Percentiles rank a stretch among this genome's conserved stretches.
Conservation (phyloP, 1,284 basidiomycete species). For the Rhizoctonia solani region DNA sequence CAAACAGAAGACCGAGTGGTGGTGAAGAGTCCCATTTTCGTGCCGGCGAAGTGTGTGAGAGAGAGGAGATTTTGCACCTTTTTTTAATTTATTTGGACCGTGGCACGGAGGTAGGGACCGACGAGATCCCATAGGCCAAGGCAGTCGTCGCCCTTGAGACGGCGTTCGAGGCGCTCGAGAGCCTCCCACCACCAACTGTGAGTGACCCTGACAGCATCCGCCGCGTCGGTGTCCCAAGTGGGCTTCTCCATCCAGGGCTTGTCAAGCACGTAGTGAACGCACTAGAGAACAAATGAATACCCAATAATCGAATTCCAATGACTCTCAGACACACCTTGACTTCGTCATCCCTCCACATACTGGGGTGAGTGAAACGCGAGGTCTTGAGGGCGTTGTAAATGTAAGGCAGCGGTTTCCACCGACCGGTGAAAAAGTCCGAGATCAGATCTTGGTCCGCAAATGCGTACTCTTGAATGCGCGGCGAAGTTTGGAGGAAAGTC, state of each 20-base stretch:
- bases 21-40: too few species aligned
- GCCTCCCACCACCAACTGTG: slow-evolving; percentile 34
- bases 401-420: slow-evolving; percentile 75
- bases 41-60: not conserved
- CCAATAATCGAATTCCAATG: too few species aligned
- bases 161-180: slow-evolving; percentile 15
- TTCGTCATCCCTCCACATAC: slow-evolving; percentile 77
- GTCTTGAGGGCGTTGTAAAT: slow-evolving; percentile 88
- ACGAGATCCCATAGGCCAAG: slow-evolving; percentile 13
- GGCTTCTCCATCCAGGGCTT: slow-evolving; percentile 41
- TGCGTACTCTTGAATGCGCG: slow-evolving; percentile 67
- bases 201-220: slow-evolving; percentile 24
- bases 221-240: slow-evolving; percentile 18
- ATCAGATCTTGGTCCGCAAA: slow-evolving; percentile 96
- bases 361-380: slow-evolving; percentile 65
- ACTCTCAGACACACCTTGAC: slow-evolving; percentile 46
- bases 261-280: slow-evolving; percentile 47
- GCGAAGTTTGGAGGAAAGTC: slow-evolving; percentile 67
- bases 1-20: too few species aligned
- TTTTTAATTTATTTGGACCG: not conserved
- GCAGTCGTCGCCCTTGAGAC: slow-evolving; percentile 19
- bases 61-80: not conserved
- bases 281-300: slow-evolving; percentile 33
- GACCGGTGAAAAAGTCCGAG: slow-evolving; percentile 75
- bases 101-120: slow-evolving; percentile 14